Percentiles rank a stretch among this genome's conserved stretches.
Conservation (phyloP, 345 rosid species). For the Eutrema japonicum region DNA sequence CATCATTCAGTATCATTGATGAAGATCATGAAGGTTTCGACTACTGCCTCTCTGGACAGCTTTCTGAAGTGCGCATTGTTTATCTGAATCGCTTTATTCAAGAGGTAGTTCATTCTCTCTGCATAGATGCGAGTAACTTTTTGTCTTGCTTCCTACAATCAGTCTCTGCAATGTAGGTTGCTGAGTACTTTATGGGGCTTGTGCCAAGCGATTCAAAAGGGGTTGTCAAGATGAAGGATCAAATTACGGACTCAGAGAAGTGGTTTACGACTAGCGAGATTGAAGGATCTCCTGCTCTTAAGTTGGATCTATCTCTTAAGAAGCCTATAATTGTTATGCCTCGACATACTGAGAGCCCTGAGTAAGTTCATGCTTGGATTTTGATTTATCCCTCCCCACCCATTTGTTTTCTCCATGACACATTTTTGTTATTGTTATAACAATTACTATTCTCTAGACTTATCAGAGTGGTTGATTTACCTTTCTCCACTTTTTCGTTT, state of each 20-base stretch:
- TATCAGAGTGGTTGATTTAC: conserved; percentile 15
- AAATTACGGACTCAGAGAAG: conserved; percentile 83
- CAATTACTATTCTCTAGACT: conserved; percentile 13
- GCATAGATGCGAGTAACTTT: conserved; percentile 23
- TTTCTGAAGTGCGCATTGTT: conserved; percentile 96
- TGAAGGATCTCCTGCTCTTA: conserved; percentile 95
- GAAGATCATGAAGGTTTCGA: conserved; percentile 93
- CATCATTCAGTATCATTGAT: conserved; percentile 80
- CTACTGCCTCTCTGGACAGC: conserved; percentile 82
- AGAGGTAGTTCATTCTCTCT: conserved; percentile 67
- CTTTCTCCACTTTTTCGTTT: conserved; percentile 30
- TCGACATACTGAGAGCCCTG: conserved; percentile 79
- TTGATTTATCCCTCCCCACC: conserved; percentile 8
- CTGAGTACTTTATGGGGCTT: conserved; percentile 88
- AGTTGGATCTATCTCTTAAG: conserved; percentile 85
- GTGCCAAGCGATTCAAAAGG: conserved; percentile 70
- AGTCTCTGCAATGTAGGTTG: conserved; percentile 59
- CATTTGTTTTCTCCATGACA: conserved; percentile 1
- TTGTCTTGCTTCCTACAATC: conserved; percentile 42
- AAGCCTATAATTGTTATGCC: conserved; percentile 98
- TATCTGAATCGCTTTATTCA: conserved; percentile 95
- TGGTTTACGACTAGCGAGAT: conserved; percentile 86
- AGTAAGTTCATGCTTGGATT: conserved; percentile 61
- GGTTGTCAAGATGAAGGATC: conserved; percentile 80
- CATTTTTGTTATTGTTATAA: conserved; percentile 26